Percentiles rank a stretch among this genome's conserved stretches.
Conservation (phyloP, 345 rosid species). For the Heritiera littoralis region DNA sequence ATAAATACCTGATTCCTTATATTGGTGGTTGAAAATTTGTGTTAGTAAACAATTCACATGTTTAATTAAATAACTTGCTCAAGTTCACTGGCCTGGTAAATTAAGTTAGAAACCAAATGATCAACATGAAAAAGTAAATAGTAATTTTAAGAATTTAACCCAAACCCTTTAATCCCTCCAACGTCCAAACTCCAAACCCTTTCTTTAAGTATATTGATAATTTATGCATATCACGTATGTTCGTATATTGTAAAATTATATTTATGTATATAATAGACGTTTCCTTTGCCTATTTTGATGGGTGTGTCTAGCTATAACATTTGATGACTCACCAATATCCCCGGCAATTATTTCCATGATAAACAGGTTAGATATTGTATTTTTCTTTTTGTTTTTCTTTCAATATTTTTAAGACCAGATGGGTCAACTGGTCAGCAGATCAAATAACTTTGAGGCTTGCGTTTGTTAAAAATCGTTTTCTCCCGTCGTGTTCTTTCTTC, state of each 20-base stretch:
- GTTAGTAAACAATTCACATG: not conserved
- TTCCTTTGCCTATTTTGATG: too few relatives aligned
- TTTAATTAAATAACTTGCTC: not conserved
- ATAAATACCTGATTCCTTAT: constrained; percentile 1
- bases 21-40: not conserved
- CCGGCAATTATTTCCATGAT: not conserved
- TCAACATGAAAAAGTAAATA: too few relatives aligned
- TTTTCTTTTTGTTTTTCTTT: not conserved
- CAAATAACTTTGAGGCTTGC: not conserved
- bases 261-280: too few relatives aligned
- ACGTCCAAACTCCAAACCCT: too few relatives aligned
- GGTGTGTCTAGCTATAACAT: too few relatives aligned
- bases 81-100: not conserved
- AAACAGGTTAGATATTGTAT: constrained; percentile 14
- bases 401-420: not conserved
- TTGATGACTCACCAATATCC: too few relatives aligned
- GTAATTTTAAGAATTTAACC: too few relatives aligned
- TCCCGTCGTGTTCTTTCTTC: not conserved
- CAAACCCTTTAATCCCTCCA: too few relatives aligned
- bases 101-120: not conserved
- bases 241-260: too few relatives aligned
- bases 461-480: not conserved
- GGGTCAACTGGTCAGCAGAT: not conserved
- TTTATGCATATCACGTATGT: too few relatives aligned
- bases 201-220: too few relatives aligned